Base-by-base conservation (phyloP, 129 eudicot genomes). In the Arctium lappa region DNA sequence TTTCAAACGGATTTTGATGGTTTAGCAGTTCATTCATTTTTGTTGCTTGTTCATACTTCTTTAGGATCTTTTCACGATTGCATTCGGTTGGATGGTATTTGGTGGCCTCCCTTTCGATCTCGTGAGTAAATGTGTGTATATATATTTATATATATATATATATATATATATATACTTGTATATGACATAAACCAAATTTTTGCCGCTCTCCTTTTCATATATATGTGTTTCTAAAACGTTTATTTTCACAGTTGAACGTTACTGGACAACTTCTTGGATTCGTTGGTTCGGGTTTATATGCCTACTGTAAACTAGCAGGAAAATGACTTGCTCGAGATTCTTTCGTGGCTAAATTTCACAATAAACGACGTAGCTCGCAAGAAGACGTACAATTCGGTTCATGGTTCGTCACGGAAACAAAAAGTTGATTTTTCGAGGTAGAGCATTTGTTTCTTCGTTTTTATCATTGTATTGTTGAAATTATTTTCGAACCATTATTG, bases 51-150 rank as follows among this genome's bases (percentile, higher is more conserved):
- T 46, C 56, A 46, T 46, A 46, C 15, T 0, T 10, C 56, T 46
- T 81, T 66, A 95, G 99, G 99, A 95, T 85, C 80, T 95, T 22
- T 93, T 95, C 86, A 95, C 99, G 0, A 89, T 95, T 36, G 1
- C 89, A 11, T 88, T 95, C 8, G 99, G 99, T 38, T 95, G 97
- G 99, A 74, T 88, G 53, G 83, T 95, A 66, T 95, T 95, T 84
- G 99, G 99, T 27, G 99, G 99, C 46, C 97, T 95, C 66, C 97
- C 99, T 10, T 94, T 94, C 75, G 98, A 94, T 86, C 62, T 94
- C 69, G 98, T 92, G 78, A 91, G 98, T 88, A 69, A 32, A 46
- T 56, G 1, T 15, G 10, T 53, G 9, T 12, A 15, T 48, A 12
- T 48, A 48, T 48, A 44, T 44, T 1, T 40, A 40, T 40, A 40